These are phyloP conservation scores for Fusarium hostae DNA, from an alignment of 2,329 filamentous ascomycete species.

Conservation along the genomic window DNA sequence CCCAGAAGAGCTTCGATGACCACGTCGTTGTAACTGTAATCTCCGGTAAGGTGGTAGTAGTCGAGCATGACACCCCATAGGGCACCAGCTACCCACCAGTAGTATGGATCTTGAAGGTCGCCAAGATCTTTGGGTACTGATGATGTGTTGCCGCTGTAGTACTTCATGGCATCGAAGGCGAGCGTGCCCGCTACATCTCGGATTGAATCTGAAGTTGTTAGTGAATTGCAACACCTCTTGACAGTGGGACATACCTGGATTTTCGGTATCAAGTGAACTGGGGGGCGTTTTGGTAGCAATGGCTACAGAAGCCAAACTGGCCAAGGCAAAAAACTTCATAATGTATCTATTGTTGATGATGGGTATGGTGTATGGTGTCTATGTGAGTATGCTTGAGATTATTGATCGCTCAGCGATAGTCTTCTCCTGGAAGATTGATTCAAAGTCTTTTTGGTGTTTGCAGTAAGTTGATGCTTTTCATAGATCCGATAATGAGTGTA, in stretches of 20 bases:
- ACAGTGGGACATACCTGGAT: slow-evolving; percentile 25
- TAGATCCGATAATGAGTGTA: slow-evolving; percentile 1
- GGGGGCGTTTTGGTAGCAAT: slow-evolving; percentile 30
- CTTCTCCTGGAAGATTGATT: slow-evolving; percentile 22
- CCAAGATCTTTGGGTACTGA: slow-evolving; percentile 64
- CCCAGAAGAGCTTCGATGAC: slow-evolving; percentile 68
- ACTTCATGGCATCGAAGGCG: slow-evolving; percentile 70
- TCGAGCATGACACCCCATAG: slow-evolving; percentile 76
- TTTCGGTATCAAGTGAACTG: slow-evolving; percentile 35
- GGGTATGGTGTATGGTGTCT: not conserved
- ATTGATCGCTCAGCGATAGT: slow-evolving; percentile 16
- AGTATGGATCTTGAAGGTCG: slow-evolving; percentile 74
- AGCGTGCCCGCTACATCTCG: slow-evolving; percentile 69
- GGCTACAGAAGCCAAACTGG: slow-evolving; percentile 29
- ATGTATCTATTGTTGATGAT: not conserved
- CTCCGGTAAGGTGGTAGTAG: slow-evolving; percentile 74
- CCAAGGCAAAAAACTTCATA: slow-evolving; percentile 33
- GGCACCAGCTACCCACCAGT: slow-evolving; percentile 74
- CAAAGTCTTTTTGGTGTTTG: not conserved
- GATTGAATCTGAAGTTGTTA: slow-evolving; percentile 64
- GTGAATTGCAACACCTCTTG: not conserved
- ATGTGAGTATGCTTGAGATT: not conserved
- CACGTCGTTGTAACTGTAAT: slow-evolving; percentile 69
- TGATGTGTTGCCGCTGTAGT: slow-evolving; percentile 72
- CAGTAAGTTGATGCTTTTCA: not conserved